Conservation (phyloP, 148 eudicot species). For the Dysphania ambrosioides region DNA sequence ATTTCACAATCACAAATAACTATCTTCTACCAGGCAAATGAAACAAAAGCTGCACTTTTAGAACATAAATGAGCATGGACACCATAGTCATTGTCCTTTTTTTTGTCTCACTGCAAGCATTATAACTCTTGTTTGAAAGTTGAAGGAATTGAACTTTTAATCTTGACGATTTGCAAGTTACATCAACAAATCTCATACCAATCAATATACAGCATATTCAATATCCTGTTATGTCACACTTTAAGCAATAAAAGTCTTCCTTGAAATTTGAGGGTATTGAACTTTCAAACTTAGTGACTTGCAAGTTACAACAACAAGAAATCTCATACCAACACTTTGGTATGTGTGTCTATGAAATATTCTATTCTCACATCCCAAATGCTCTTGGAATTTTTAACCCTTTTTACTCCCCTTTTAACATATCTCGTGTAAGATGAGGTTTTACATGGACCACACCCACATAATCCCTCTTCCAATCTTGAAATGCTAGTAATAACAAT, state of each 20-base stretch:
- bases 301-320: not conserved
- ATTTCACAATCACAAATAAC: not conserved
- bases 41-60: not conserved
- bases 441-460: not conserved
- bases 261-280: not conserved
- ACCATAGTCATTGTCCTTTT: not conserved
- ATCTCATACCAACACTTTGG: not conserved
- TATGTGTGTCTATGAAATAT: not conserved
- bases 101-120: not conserved
- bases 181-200: not conserved
- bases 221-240: not conserved
- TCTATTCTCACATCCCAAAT: not conserved
- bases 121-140: not conserved
- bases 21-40: not conserved
- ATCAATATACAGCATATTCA: not conserved
- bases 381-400: not conserved
- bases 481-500: not conserved
- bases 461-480: not conserved
- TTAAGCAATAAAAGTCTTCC: not conserved
- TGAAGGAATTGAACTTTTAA: not conserved
- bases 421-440: not conserved
- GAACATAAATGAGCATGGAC: not conserved
- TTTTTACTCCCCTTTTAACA: not conserved
- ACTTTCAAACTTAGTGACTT: not conserved
- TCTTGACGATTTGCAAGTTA: not conserved